Conservation (phyloP, 1,284 basidiomycete genomes). For the Neonothopanus nambi region DNA sequence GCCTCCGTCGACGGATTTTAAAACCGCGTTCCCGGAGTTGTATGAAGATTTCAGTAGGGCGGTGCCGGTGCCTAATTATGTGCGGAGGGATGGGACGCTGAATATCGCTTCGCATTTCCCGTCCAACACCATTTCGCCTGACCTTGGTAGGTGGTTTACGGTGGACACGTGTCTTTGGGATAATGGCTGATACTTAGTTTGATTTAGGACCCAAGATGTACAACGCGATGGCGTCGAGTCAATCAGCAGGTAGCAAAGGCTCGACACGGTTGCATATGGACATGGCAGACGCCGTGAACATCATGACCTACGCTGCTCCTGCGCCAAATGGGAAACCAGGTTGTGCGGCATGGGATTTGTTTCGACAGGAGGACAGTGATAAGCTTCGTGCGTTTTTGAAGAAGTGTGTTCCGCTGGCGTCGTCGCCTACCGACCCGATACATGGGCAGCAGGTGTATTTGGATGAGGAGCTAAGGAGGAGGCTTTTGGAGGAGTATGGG, state of each 20-base stretch:
- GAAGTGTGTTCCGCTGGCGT: slow-evolving; percentile 36
- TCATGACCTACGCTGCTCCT: slow-evolving; percentile 78
- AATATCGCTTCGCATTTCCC: slow-evolving; percentile 92
- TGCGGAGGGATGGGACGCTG: slow-evolving; percentile 83
- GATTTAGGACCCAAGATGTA: slow-evolving; percentile 77
- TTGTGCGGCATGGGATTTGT: slow-evolving; percentile 92
- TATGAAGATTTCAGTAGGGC: slow-evolving; percentile 84
- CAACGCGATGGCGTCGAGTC: slow-evolving; percentile 70
- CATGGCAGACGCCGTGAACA: slow-evolving; percentile 92
- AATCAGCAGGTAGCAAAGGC: slow-evolving; percentile 67
- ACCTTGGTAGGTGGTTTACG: slow-evolving; percentile 62
- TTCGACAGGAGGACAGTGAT: slow-evolving; percentile 80
- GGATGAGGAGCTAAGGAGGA: slow-evolving; percentile 65
- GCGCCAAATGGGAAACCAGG: slow-evolving; percentile 69
- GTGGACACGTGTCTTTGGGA: slow-evolving; percentile 6
- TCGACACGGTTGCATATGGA: slow-evolving; percentile 94
- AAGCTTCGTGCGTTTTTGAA: slow-evolving; percentile 75
- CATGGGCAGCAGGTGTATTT: slow-evolving; percentile 90
- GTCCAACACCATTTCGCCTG: slow-evolving; percentile 78
- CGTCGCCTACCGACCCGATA: slow-evolving; percentile 75
- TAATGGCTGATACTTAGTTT: slow-evolving; percentile 8
- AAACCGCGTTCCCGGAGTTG: slow-evolving; percentile 80
- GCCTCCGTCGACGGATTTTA: slow-evolving; percentile 87
- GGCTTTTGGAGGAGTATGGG: slow-evolving; percentile 67
- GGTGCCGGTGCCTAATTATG: slow-evolving; percentile 87